Conservation (phyloP, 768 basidiomycete species). For the Pleurotus ostreatus region DNA sequence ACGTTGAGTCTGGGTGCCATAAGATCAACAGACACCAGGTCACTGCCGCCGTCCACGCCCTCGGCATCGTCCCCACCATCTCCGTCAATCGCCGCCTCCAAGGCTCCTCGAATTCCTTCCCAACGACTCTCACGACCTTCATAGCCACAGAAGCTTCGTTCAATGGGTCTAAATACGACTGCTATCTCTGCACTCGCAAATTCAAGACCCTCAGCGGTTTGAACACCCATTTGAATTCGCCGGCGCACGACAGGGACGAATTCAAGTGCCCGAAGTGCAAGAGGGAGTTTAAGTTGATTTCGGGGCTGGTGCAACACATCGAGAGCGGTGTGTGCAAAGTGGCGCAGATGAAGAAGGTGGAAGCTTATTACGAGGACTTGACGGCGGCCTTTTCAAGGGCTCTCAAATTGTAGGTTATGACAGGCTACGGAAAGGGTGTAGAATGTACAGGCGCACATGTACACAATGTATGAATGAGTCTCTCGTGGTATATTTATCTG, state of each 20-base stretch:
- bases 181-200: conserved; percentile 33
- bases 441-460: too few relatives aligned
- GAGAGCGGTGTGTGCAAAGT: conserved; percentile 37
- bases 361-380: conserved; percentile 21
- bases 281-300: conserved; percentile 29
- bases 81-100: conserved; percentile 26
- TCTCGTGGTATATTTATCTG: too few relatives aligned
- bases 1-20: conserved; percentile 38
- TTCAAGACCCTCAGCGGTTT: conserved; percentile 26
- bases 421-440: too few relatives aligned
- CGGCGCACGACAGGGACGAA: conserved; percentile 32
- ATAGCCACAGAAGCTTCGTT: conserved; percentile 30
- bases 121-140: conserved; percentile 17
- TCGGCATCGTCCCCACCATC: conserved; percentile 31
- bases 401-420: conserved; percentile 9
- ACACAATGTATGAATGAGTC: too few relatives aligned
- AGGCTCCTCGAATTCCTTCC: not conserved
- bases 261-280: conserved; percentile 42
- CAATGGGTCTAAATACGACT: conserved; percentile 38
- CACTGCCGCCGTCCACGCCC: conserved; percentile 26
- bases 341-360: conserved; percentile 24
- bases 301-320: conserved; percentile 39
- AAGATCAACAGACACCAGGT: conserved; percentile 32
- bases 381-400: conserved; percentile 22
- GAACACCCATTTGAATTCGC: conserved; percentile 32